A percentile compares a stretch with the other conserved stretches of the same genome.
Conservation (phyloP, 331 rosid genomes). For the Phaseolus coccineus region DNA sequence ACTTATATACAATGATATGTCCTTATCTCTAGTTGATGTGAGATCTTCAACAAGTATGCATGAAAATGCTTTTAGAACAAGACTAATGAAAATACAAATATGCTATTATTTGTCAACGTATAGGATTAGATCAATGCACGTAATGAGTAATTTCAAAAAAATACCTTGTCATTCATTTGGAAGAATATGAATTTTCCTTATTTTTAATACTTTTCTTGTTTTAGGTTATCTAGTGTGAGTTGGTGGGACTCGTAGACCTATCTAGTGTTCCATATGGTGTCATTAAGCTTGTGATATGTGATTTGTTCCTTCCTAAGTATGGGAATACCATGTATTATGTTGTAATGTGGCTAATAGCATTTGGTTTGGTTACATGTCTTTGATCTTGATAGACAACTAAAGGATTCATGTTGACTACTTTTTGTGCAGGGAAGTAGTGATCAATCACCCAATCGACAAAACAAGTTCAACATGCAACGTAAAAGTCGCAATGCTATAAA, state of each 20-base stretch:
- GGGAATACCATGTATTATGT: slow-evolving; percentile 24
- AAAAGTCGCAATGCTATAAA: slow-evolving; percentile 52
- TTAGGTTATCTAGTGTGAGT: slow-evolving; percentile 18
- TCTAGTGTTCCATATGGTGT: slow-evolving; percentile 7
- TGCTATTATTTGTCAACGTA: neutral
- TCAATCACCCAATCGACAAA: slow-evolving; percentile 67
- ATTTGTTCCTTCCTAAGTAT: neutral
- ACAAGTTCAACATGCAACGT: slow-evolving; percentile 51
- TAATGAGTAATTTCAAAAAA: neutral
- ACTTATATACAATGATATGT: no score
- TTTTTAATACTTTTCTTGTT: neutral
- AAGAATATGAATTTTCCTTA: slow-evolving; percentile 1
- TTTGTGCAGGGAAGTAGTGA: slow-evolving; percentile 65
- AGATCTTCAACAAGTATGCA: no score
- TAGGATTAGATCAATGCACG: neutral
- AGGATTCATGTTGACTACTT: slow-evolving; percentile 29
- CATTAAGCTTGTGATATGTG: neutral
- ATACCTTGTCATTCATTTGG: neutral
- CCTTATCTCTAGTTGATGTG: no score
- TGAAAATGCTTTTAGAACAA: neutral
- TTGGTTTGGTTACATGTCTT: slow-evolving; percentile 6
- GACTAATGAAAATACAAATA: neutral
- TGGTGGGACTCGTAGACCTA: slow-evolving; percentile 4
- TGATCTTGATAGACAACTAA: neutral
- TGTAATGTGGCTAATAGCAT: slow-evolving; percentile 13